Conservation (phyloP, 768 basidiomycete species). For the Pleurotus cornucopiae region DNA sequence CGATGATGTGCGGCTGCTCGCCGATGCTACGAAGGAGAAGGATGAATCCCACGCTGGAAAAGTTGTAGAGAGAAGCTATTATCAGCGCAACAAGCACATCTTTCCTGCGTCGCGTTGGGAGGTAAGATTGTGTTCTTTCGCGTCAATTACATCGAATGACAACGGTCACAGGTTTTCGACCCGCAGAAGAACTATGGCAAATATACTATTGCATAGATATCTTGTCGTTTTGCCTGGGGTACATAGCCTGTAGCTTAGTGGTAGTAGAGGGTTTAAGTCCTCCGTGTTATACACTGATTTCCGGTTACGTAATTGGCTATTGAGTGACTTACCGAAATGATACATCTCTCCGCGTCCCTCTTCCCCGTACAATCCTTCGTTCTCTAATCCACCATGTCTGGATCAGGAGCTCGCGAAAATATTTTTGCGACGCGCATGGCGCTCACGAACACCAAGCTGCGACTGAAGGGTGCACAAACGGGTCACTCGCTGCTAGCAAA, state of each 20-base stretch:
- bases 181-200: constrained; percentile 92
- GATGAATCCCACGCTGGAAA: constrained; percentile 99
- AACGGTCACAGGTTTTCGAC: constrained; percentile 67
- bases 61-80: constrained; percentile 94
- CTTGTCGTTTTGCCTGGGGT: too few relatives aligned
- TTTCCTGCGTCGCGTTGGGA: constrained; percentile 98
- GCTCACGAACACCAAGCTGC: constrained; percentile 85
- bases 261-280: too few relatives aligned
- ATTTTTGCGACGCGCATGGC: constrained; percentile 98
- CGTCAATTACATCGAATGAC: background rate
- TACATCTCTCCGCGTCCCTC: too few relatives aligned
- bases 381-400: constrained; percentile 61
- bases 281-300: too few relatives aligned
- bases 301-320: too few relatives aligned
- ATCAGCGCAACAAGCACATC: constrained; percentile 95
- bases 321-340: too few relatives aligned
- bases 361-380: constrained; percentile 1
- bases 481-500: constrained; percentile 95
- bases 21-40: constrained; percentile 95
- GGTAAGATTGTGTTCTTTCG: constrained; percentile 39
- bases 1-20: constrained; percentile 91
- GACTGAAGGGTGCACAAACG: constrained; percentile 89
- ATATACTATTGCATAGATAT: constrained; percentile 64
- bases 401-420: constrained; percentile 85
- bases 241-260: background rate